Base-by-base conservation (phyloP, 108 stramenopile genomes). In the Pinguiococcus pyrenoidosus region DNA sequence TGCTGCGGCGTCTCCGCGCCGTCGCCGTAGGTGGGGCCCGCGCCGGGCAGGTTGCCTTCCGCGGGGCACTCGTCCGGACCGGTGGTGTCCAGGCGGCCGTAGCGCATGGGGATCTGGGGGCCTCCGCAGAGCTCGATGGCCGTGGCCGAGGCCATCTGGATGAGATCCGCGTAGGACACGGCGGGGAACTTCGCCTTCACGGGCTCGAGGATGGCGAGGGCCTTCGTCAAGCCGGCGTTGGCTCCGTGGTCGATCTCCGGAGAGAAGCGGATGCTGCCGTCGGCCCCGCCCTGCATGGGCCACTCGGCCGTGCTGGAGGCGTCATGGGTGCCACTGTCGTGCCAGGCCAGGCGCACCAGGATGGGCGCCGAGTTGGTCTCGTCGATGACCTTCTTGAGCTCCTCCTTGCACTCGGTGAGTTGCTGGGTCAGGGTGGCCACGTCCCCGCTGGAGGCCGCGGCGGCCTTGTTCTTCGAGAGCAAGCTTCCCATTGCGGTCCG, bases 191-290 rank as follows among this genome's bases (percentile, higher is more conserved):
- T 61, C 9, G 44, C 20, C 56, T 70, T 68, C 38, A 70, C 41
- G 1, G 62, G 61, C 34, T 43, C 30, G 3, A 70, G 60, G 4
- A 70, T 54, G 26, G 28, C 27, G 9, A 70, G 47, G 30, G 62
- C 69, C 5, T 16, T 56, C 12, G 12, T 26, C n/a, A 70, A 56
- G 12, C 69, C 69, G 24, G 69, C 66, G 60, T 70, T 70, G 20
- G 65, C 62, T 14, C 62, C 62, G 54, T 72, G 66, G 25, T 56
- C 54, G 56, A 74, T 55, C 66, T 70, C 69, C 12, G 64, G 57
- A 16, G 54, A 58, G 37, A 69, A 69, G 4, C 73, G 68, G 33
- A 74, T 74, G 47, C 50, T 54, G n/a, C 66, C 72, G 49, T 68
- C 68, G 25, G 66, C 64, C 3, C 72, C 72, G 3, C 72, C 72